Evolutionary conservation across 164 flowering plant genomes (phyloP).

Genomic region (Sedum album): DNA sequence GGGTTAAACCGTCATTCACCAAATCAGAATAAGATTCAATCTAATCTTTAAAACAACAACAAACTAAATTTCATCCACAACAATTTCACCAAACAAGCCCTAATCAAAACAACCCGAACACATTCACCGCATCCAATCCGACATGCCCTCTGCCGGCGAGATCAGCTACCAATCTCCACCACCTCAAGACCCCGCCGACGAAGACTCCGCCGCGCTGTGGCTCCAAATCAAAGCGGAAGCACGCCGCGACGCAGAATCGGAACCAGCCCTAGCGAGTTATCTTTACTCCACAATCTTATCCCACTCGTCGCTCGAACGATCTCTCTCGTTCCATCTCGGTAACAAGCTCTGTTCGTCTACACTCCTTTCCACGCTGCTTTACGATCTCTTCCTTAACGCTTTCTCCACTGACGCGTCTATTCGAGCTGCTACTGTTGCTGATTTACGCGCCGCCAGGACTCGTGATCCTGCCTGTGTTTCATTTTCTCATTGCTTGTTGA

Average conservation of each 20-base stretch:
- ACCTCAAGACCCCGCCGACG: conserved; percentile 9
- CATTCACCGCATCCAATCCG: not conserved
- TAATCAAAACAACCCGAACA: no score
- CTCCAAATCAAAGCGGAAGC: conserved; percentile 64
- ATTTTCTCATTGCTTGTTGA: conserved; percentile 76
- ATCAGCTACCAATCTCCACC: conserved; percentile 13
- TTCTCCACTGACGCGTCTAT: conserved; percentile 48
- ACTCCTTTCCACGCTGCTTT: conserved; percentile 74
- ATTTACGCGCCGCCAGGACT: conserved; percentile 59
- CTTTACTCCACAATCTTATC: conserved; percentile 76
- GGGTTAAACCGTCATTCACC: no score
- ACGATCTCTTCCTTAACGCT: conserved; percentile 67
- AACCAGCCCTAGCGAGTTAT: conserved; percentile 80
- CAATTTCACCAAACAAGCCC: not conserved
- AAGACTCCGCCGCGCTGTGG: conserved; percentile 54
- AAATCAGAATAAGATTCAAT: no score
- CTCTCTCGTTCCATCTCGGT: conserved; percentile 66
- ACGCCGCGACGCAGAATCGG: conserved; percentile 66
- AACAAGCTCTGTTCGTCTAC: conserved; percentile 83
- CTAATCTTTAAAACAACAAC: no score
- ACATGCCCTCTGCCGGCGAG: conserved; percentile 20
- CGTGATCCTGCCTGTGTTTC: conserved; percentile 86
- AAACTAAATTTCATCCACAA: no score
- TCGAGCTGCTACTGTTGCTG: conserved; percentile 60
- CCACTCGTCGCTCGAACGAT: conserved; percentile 59